Evolutionary conservation across 2,329 filamentous ascomycete species (phyloP), one percentile per base, ranked within the genome.

Genomic region (Fonsecaea multimorphosa): DNA sequence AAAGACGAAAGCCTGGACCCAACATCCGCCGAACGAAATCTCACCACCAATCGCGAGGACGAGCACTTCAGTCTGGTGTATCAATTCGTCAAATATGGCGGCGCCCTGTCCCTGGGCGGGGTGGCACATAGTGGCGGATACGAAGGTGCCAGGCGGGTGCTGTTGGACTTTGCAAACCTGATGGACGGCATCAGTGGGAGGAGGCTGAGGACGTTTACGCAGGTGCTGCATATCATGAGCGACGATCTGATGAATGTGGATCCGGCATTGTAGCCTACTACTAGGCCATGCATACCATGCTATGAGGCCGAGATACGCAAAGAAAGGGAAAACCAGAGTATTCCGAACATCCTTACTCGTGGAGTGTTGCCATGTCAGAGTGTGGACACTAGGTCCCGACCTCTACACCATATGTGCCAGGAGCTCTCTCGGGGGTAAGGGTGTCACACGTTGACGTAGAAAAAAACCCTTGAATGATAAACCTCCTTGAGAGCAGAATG

Each of bases 171-270:
- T 71, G 83, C 82, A 2, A 79, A 81, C 49, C 74, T 85, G 14
- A 78, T 85, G 73, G 83, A 85, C 63, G 83, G 83, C 46, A 81
- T 83, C 58, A 83, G 82, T 14, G 79, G 82, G 38, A 83, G 83
- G 82, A 82, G 81, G 68, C 79, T 81, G 51, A 76, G 79, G 62
- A 83, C 82, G 1, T 82, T 84, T 68, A 81, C 79, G 2, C 79
- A 83, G 68, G 82, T 85, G 58, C 72, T 85, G 56, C 81, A 84
- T 68, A 85, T 84, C 31, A 85, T 85, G 83, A 84, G 82, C 70
- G 83, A 85, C 74, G 68, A 70, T 57, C 56, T 70, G 64, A 70
- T 70, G 68, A 68, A 68, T 56, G 64, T 70, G 19, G 68, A 70
- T 65, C 63, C 68, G 0, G 61, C 58, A 36, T 27, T 64, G 22